Conservation (phyloP, 2,329 filamentous ascomycete genomes). For the Chaetomiaceae sp. region DNA sequence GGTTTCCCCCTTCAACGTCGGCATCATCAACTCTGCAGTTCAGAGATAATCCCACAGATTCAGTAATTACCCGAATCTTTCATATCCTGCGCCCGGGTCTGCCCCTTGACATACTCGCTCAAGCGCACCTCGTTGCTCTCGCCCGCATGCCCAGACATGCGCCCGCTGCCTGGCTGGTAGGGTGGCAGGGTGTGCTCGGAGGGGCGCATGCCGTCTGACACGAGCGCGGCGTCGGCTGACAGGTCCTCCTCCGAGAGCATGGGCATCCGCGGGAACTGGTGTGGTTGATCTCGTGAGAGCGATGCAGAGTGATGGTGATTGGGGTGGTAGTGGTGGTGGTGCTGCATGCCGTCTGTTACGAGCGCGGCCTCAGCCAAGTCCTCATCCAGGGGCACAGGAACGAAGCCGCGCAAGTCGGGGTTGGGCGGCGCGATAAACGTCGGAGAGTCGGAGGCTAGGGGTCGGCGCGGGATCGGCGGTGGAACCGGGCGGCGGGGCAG, state of each 20-base stretch:
- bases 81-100: slow-evolving; percentile 32
- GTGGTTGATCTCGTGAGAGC: too few species aligned
- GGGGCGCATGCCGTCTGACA: slow-evolving; percentile 25
- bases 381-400: slow-evolving; percentile 16
- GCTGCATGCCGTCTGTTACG: slow-evolving; percentile 20
- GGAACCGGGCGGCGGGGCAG: slow-evolving; percentile 17
- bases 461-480: not conserved
- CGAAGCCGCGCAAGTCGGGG: not conserved
- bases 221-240: slow-evolving; percentile 15
- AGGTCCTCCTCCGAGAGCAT: slow-evolving; percentile 16
- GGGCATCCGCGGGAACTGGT: slow-evolving; percentile 15
- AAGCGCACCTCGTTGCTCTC: slow-evolving; percentile 33
- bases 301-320: not conserved
- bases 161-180: slow-evolving; percentile 28
- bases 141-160: slow-evolving; percentile 30
- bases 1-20: too few species aligned
- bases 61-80: slow-evolving; percentile 26
- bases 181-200: slow-evolving; percentile 27
- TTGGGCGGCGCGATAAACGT: not conserved
- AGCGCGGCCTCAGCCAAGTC: slow-evolving; percentile 15
- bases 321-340: slow-evolving; percentile 3
- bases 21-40: too few species aligned
- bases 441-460: not conserved
- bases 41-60: not conserved
- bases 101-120: slow-evolving; percentile 34